Evolutionary conservation across 495 filamentous ascomycete genomes (phyloP), one percentile per base, ranked within the genome.

Genomic region (Penicillium longicatenatum): DNA sequence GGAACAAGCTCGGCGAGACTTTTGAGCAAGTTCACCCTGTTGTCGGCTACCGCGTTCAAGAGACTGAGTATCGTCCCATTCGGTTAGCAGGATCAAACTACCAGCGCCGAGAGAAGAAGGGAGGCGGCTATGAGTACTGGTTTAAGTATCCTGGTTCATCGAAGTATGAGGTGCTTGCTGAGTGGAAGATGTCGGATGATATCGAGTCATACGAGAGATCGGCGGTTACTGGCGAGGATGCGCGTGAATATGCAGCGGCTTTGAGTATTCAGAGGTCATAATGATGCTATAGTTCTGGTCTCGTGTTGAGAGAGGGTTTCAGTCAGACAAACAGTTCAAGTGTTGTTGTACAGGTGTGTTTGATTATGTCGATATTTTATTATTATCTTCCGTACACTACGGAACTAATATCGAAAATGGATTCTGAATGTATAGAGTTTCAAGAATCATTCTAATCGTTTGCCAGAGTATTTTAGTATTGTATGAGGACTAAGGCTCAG

Each of bases 1-100:
- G 48, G 16, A 35, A 52, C 10, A 52, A 45, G 24, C 47, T 57
- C 1, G 55, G 55, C 6, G 48, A 57, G 37, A 57, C 55, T 2
- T 57, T 44, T 20, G 55, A 57, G 39, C 21, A 51, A 16, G 26
- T 57, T 35, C 55, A 57, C 24, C 55, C 55, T 6, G 55, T 57
- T 4, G 55, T 57, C 7, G 39, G 48, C 31, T 57, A 51, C 30
- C 37, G 55, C n/a, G 55, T 57, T 16, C 1, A 57, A 45, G 52
- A 52, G 16, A 52, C 55, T 7, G 31, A 24, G 26, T 52, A 57
- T 37, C 47, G 39, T 10, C 55, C 55, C 4, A 57, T 57, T 6
- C 21, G 26, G 37, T 17, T 39, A 4, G 14, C 14, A 6, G 37
- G 37, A n/a, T 4, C 6, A 6, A 7, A 39, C 6, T 57, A 57